A percentile compares a stretch with the other conserved stretches of the same genome.
Evolutionary conservation across 495 filamentous ascomycete species (phyloP).

Genomic region (Aspergillus ostianus): DNA sequence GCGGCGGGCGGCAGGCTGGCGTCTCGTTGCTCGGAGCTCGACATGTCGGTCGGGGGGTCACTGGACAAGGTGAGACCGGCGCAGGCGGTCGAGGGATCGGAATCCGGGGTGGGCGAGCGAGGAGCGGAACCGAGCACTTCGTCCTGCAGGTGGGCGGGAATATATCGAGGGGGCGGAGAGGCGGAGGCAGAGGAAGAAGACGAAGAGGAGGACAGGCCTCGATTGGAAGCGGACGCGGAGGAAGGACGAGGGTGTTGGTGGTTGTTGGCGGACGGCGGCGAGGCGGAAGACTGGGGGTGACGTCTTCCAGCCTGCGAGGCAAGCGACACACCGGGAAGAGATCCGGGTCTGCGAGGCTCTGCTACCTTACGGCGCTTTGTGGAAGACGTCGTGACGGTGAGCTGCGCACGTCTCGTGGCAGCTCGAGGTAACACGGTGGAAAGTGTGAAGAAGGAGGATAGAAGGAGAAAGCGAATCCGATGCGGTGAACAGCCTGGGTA

Average conservation of each 20-base stretch:
- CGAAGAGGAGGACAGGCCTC: constrained; percentile 37
- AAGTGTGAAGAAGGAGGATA: constrained; percentile 1
- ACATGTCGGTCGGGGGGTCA: constrained; percentile 56
- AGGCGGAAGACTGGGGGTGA: constrained; percentile 33
- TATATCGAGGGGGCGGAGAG: constrained; percentile 48
- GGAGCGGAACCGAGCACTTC: constrained; percentile 54
- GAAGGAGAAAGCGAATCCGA: neutral
- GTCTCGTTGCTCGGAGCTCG: constrained; percentile 34
- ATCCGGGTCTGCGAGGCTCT: constrained; percentile 45
- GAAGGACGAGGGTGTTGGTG: constrained; percentile 19
- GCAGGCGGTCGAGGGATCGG: constrained; percentile 68
- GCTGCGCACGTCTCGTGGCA: constrained; percentile 59
- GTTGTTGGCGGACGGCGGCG: constrained; percentile 18
- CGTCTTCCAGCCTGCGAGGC: constrained; percentile 44
- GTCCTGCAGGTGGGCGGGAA: constrained; percentile 61
- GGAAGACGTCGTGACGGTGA: constrained; percentile 84
- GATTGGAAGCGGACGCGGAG: constrained; percentile 32
- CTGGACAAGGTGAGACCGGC: constrained; percentile 66
- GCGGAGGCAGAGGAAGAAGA: constrained; percentile 14
- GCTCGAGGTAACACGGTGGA: constrained; percentile 39
- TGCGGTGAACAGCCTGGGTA: neutral
- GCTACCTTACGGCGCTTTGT: constrained; percentile 86
- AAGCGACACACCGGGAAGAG: constrained; percentile 27
- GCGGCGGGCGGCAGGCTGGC: constrained; percentile 21
- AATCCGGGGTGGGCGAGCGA: constrained; percentile 50